phyloP scores from a whole-genome alignment of 352 stramenopile species.

The Globisporangium cylindrosporum region DNA sequence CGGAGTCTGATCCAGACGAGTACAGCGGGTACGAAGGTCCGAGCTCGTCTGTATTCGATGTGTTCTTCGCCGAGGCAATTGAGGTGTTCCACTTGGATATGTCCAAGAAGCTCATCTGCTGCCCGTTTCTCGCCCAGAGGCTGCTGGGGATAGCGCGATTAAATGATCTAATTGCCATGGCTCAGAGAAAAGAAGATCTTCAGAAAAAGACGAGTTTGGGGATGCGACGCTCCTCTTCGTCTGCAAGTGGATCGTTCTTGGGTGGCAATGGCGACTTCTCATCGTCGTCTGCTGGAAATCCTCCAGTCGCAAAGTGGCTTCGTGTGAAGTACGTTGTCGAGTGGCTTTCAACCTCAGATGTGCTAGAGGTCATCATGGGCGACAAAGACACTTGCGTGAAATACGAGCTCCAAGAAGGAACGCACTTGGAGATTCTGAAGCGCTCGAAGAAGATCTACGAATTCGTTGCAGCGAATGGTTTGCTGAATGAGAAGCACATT shows the following conservation, averaged over 20 bases:
- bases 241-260: constrained; percentile 21
- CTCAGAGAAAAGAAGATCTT: constrained; percentile 54
- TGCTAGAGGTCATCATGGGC: constrained; percentile 81
- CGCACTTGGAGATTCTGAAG: constrained; percentile 82
- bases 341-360: constrained; percentile 72
- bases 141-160: constrained; percentile 69
- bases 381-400: constrained; percentile 62
- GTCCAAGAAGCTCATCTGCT: constrained; percentile 87
- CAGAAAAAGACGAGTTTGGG: constrained; percentile 66
- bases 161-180: constrained; percentile 78
- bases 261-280: constrained; percentile 14
- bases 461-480: constrained; percentile 52
- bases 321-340: constrained; percentile 71
- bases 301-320: constrained; percentile 63
- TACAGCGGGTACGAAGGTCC: constrained; percentile 10
- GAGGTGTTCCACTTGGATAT: constrained; percentile 83
- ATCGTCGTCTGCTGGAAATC: constrained; percentile 22
- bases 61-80: constrained; percentile 66
- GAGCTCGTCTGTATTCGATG: constrained; percentile 26
- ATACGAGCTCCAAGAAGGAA: constrained; percentile 71
- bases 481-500: constrained; percentile 67
- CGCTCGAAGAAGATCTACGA: constrained; percentile 67
- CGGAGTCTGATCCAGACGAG: constrained; percentile 21
- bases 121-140: constrained; percentile 72
- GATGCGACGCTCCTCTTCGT: constrained; percentile 35